Base-by-base conservation (phyloP, 768 basidiomycete genomes). In the Mycena kentingensis region DNA sequence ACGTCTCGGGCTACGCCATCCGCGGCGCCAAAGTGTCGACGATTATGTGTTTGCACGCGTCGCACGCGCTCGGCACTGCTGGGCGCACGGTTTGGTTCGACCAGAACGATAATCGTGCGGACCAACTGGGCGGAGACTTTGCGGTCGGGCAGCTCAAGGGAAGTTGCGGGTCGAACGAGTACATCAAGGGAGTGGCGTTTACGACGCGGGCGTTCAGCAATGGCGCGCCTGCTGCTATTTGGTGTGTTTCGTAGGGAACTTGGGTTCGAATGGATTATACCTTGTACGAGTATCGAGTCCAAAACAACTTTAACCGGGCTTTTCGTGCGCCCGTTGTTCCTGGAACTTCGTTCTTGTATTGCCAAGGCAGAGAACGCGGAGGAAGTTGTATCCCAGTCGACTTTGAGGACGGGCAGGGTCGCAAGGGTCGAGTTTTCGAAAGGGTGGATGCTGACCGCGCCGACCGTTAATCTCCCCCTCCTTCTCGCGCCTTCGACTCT, bases 31-130 rank as follows among this genome's bases (percentile, higher is more conserved):
- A 52, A 24, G 24, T 53, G 5, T 60, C 58, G 6, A 53, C 54
- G 2, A 42, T 60, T 4, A 28, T 60, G 32, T 60, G 58, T 16
- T 46, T 43, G 5, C 15, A 51, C 2, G 54, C 58, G 16, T 15
- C 44, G 15, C 13, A 15, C 26, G 16, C 51, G 3, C 49, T 60
- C 5, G 52, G 55, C 5, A 53, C 54, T 29, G 52, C 8, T 5
- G 41, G 57, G 22, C 53, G 53, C 35, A 60, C 58, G 25, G 58
- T 60, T 27, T 60, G 58, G 58, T 60, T 60, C 19, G 44, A 60
- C 42, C 47, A 56, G 41, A 34, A 39, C 25, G 58, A 60, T 27
- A 51, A 52, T 21, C 42, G 54, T 12, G 48, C 43, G 28, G 48
- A 60, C 24, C 11, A 4, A 15, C 26, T 46, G 13, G 58, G 58